Base-by-base conservation (phyloP, 2,329 filamentous ascomycete species). In the Chrysoporthe deuterocubensis region DNA sequence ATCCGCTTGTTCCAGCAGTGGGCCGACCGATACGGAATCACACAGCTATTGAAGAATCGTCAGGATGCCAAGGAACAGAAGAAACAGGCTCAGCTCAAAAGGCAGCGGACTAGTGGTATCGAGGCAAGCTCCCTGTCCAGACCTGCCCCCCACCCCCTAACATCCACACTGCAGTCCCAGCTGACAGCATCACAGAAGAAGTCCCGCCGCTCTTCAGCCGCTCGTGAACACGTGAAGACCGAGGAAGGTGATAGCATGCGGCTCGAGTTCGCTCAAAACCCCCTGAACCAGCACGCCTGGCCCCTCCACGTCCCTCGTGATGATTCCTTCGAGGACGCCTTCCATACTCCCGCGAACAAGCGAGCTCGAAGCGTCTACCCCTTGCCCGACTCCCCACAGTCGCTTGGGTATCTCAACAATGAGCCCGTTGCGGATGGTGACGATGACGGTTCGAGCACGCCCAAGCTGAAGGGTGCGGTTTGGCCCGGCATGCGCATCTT, bases 401-500 rank as follows among this genome's bases (percentile, higher is more conserved):
- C 43, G 6, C 37, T 58, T 1, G 56, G 58, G 0, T 64, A 58
- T 18, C 61, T 67, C 43, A 67, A 61, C 50, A 21, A 52, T 21
- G 67, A 67, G 3, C 77, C 77, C 46, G 66, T 72, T 11, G 64
- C 60, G 32, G 72, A 71, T 57, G 72, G 42, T 52, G 73, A 73
- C 5, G 75, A 76, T 1, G 65, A 69, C 16, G 74, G 78, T n/a
- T 72, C 71, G 7, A 81, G 77, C 68, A 58, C 58, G 14, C 62
- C 68, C 6, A 86, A 82, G 74, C 83, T 94, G 64, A 94, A 94
- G 76, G 92, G 92, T 2, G 81, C 90, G n/a, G 81, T 88, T 59
- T 93, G 89, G 84, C 89, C 90, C 2, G 92, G 92, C 21, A 94
- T 94, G 92, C 86, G 87, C 64, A 84, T 93, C n/a, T 94, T 94